Conservation (phyloP, 805 yeast genomes). For the Millerago galiae region DNA sequence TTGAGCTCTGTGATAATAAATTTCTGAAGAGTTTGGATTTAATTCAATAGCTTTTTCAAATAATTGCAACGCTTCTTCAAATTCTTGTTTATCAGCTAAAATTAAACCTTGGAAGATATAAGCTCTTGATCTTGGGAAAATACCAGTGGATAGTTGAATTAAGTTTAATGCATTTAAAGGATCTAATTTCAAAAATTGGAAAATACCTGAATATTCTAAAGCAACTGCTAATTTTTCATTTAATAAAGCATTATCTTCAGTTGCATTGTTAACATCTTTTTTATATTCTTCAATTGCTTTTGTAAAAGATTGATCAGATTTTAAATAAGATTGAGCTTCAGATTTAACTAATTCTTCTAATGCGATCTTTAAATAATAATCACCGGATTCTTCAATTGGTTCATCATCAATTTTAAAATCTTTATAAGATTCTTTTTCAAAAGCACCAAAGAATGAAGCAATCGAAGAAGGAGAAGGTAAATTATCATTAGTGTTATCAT, state of each 20-base stretch:
- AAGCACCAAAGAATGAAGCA: conserved; percentile 86
- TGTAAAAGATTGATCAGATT: conserved; percentile 36
- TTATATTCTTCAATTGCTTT: conserved; percentile 51
- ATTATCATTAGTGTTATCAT: conserved; percentile 22
- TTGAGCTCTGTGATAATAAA: conserved; percentile 94
- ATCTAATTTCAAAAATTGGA: conserved; percentile 75
- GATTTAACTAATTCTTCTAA: conserved; percentile 46
- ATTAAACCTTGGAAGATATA: conserved; percentile 78
- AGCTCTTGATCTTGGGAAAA: conserved; percentile 74
- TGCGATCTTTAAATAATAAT: conserved; percentile 59
- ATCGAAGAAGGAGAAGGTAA: conserved; percentile 82
- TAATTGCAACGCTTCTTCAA: conserved; percentile 59
- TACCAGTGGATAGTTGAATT: conserved; percentile 56
- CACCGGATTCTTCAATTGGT: conserved; percentile 40
- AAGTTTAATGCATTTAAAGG: conserved; percentile 56
- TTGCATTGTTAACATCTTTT: conserved; percentile 18
- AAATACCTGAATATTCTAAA: conserved; percentile 76
- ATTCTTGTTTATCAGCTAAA: conserved; percentile 73
- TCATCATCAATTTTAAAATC: conserved; percentile 42
- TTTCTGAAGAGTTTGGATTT: conserved; percentile 70
- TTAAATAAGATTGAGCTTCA: conserved; percentile 31
- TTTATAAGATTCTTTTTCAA: conserved; percentile 44
- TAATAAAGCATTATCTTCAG: conserved; percentile 20
- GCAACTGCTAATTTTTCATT: conserved; percentile 56
- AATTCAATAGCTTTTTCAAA: conserved; percentile 66